phyloP scores from a whole-genome alignment of 257 asterid species.

The Leonotis leonurus region DNA sequence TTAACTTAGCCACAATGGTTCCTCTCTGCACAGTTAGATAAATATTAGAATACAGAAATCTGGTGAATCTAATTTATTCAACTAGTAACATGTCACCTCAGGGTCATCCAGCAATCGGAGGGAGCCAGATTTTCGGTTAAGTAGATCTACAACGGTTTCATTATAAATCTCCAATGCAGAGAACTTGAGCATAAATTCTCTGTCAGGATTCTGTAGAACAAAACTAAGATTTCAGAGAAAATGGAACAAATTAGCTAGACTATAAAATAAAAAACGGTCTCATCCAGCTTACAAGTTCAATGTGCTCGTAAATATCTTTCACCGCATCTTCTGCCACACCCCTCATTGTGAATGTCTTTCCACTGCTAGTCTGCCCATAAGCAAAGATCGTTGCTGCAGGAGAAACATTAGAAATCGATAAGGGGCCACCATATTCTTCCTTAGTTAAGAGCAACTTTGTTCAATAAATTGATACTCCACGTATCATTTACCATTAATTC shows the following conservation, averaged over 20 bases:
- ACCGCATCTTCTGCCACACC: conserved; percentile 83
- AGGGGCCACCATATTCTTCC: neutral
- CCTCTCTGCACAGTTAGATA: conserved; percentile 61
- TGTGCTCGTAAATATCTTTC: conserved; percentile 73
- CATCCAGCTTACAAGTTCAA: conserved; percentile 45
- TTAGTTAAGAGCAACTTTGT: neutral
- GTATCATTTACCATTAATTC: conserved; percentile 66
- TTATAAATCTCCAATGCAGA: conserved; percentile 93
- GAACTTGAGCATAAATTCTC: conserved; percentile 73
- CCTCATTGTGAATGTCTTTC: conserved; percentile 94
- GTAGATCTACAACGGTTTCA: conserved; percentile 88
- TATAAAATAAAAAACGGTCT: neutral
- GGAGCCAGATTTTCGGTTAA: conserved; percentile 73
- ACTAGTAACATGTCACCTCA: conserved; percentile 43
- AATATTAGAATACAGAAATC: conserved; percentile 7
- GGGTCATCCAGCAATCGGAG: conserved; percentile 94
- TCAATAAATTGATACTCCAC: neutral
- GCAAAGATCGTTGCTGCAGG: conserved; percentile 87
- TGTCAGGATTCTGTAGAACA: conserved; percentile 58
- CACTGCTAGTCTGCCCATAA: conserved; percentile 96
- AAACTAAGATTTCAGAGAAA: conserved; percentile 4
- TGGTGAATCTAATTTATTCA: neutral
- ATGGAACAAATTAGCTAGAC: neutral
- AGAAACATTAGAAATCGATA: neutral
- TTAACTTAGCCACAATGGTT: conserved; percentile 74